phyloP scores from a whole-genome alignment of 306 rosid species.

The Dicorynia guianensis region DNA sequence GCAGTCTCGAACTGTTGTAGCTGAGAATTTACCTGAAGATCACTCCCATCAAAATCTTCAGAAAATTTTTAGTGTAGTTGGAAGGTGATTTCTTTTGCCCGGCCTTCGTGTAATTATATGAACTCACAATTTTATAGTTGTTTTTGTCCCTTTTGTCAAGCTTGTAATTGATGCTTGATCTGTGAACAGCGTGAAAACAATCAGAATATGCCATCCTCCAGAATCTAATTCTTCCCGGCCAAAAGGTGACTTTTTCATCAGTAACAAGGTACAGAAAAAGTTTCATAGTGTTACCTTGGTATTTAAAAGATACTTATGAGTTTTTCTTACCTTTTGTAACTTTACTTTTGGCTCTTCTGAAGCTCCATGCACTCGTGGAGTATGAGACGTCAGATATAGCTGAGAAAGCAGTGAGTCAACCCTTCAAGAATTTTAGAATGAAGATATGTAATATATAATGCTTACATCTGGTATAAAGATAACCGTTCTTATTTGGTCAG shows the following conservation, averaged over 20 bases:
- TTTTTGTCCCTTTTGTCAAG: slow-evolving; percentile 21
- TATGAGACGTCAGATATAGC: slow-evolving; percentile 70
- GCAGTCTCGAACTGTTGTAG: slow-evolving; percentile 91
- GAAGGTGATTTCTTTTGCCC: slow-evolving; percentile 67
- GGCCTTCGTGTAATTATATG: slow-evolving; percentile 8
- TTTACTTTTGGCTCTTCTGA: slow-evolving; percentile 37
- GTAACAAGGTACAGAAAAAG: slow-evolving; percentile 78
- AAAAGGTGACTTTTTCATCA: slow-evolving; percentile 71
- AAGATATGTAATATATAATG: slow-evolving; percentile 3
- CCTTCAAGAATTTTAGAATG: slow-evolving; percentile 10
- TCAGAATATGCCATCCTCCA: slow-evolving; percentile 92
- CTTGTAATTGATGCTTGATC: slow-evolving; percentile 31
- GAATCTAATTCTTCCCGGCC: slow-evolving; percentile 84
- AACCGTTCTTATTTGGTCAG: slow-evolving; percentile 47
- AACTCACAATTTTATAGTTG: slow-evolving; percentile 24
- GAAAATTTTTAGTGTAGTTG: slow-evolving; percentile 78
- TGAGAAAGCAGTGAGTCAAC: slow-evolving; percentile 81
- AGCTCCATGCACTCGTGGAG: slow-evolving; percentile 97
- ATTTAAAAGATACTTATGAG: neutral
- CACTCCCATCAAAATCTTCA: slow-evolving; percentile 94
- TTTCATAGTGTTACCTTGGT: slow-evolving; percentile 9
- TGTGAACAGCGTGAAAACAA: slow-evolving; percentile 82
- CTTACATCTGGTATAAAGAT: slow-evolving; percentile 15
- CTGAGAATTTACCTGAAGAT: slow-evolving; percentile 93
- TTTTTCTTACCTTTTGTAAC: slow-evolving; percentile 30